Conservation (phyloP, 2,329 filamentous ascomycete genomes). For the Fusarium sp. region DNA sequence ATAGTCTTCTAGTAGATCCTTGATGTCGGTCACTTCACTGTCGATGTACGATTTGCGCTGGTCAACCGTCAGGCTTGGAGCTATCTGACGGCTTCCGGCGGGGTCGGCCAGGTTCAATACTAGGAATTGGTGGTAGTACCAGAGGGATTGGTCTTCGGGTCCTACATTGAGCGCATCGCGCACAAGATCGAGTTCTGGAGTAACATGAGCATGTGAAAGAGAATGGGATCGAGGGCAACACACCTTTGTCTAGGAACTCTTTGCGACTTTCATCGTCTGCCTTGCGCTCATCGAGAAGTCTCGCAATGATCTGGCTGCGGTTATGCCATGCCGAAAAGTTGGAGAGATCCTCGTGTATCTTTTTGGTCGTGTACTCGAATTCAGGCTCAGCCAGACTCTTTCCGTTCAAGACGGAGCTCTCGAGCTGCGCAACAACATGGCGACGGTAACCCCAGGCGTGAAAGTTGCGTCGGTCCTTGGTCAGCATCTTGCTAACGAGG, state of each 20-base stretch:
- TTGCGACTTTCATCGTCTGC: slow-evolving; percentile 73
- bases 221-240: slow-evolving; percentile 10
- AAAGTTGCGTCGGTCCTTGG: slow-evolving; percentile 89
- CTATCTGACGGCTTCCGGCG: slow-evolving; percentile 67
- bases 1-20: slow-evolving; percentile 72
- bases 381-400: slow-evolving; percentile 80
- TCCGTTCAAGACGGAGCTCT: slow-evolving; percentile 65
- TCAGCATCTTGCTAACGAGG: slow-evolving; percentile 89
- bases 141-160: slow-evolving; percentile 93
- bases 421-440: slow-evolving; percentile 80
- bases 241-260: slow-evolving; percentile 78
- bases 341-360: slow-evolving; percentile 86
- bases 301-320: slow-evolving; percentile 84
- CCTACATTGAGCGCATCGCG: slow-evolving; percentile 86
- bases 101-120: slow-evolving; percentile 74
- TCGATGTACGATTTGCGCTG: slow-evolving; percentile 75
- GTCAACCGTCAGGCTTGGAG: slow-evolving; percentile 69
- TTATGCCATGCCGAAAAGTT: slow-evolving; percentile 99
- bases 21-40: slow-evolving; percentile 79
- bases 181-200: slow-evolving; percentile 77
- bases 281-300: slow-evolving; percentile 76
- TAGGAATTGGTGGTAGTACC: slow-evolving; percentile 95
- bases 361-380: slow-evolving; percentile 90
- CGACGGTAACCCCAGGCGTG: slow-evolving; percentile 96
- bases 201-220: slow-evolving; percentile 7